Evolutionary conservation across 345 rosid genomes (phyloP), one percentile per base, ranked within the genome.

Genomic region (Pseudoturritis turrita): DNA sequence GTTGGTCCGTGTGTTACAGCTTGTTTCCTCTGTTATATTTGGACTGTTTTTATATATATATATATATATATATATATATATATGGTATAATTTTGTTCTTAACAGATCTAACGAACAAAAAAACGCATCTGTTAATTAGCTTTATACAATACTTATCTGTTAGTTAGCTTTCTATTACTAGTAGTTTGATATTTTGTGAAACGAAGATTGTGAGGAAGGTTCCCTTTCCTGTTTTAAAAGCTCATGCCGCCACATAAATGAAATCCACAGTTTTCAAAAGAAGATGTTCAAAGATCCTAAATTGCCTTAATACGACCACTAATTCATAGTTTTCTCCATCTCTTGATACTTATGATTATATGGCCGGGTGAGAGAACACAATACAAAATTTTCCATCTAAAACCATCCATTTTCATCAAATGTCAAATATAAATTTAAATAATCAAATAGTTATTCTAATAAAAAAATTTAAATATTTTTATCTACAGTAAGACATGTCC

Each of bases 201-300:
- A 21, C 31, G 45, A 43, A 35, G 33, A 26, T 26, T 21, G 28
- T 39, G 15, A 55, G 62, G 78, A 58, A 41, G 66, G 52, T 37
- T 73, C 77, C 25, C 15, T 25, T 37, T 11, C 7, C 4, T n/a
- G 51, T 10, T 31, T 39, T 18, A 10, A 18, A 54, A 63, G 57
- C 23, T 56, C 51, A 43, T 58, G 72, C 72, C 78, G 68, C 73
- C 61, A 66, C 66, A 58, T 66, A 66, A 74, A 57, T 49, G 53
- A 35, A 54, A 66, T 28, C 60, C 26, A 47, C 51, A 37, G 35
- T 72, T 46, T 64, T 56, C 19, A 37, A 36, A 13, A 65, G 6
- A 13, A 56, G 9, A 9, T 63, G 65, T 73, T 73, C 52, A 46
- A 56, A 45, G 33, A 18, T 73, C 18, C 66, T 55, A 46, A 23